Conservation (phyloP, 2,329 filamentous ascomycete genomes). For the Penicillium sp. region DNA sequence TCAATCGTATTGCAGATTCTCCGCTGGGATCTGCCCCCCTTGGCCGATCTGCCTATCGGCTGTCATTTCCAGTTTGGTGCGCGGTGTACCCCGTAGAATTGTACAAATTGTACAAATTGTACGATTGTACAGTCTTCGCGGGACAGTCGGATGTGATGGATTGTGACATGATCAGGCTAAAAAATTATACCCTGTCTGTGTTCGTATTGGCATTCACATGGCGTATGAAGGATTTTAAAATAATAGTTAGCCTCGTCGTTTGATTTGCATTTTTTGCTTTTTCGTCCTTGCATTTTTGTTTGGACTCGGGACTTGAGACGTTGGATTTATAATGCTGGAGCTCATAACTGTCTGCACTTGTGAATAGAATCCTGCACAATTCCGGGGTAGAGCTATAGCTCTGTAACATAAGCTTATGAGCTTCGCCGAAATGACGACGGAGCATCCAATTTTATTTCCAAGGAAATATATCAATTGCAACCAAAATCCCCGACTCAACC, state of each 20-base stretch:
- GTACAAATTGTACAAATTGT: background rate
- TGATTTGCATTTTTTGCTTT: background rate
- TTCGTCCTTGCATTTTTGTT: background rate
- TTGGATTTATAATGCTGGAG: background rate
- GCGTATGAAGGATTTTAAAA: background rate
- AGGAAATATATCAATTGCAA: background rate
- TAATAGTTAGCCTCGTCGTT: background rate
- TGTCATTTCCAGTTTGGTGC: conserved; percentile 2
- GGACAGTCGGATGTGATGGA: conserved; percentile 1
- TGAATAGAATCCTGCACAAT: background rate
- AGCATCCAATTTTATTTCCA: background rate
- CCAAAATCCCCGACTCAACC: background rate
- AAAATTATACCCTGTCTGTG: background rate
- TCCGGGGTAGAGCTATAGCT: conserved; percentile 4
- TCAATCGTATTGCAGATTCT: conserved; percentile 9
- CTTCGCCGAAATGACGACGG: background rate
- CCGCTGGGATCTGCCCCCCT: background rate
- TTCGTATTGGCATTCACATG: background rate
- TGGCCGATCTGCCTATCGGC: conserved; percentile 2
- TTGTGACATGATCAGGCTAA: background rate
- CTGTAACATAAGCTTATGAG: background rate
- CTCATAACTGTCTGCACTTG: background rate
- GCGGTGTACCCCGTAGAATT: background rate
- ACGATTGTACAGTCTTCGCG: background rate
- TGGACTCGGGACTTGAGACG: background rate